Evolutionary conservation across 2,329 filamentous ascomycete species (phyloP), one percentile per base, ranked within the genome.

Genomic region (Teratosphaeriaceae sp.): DNA sequence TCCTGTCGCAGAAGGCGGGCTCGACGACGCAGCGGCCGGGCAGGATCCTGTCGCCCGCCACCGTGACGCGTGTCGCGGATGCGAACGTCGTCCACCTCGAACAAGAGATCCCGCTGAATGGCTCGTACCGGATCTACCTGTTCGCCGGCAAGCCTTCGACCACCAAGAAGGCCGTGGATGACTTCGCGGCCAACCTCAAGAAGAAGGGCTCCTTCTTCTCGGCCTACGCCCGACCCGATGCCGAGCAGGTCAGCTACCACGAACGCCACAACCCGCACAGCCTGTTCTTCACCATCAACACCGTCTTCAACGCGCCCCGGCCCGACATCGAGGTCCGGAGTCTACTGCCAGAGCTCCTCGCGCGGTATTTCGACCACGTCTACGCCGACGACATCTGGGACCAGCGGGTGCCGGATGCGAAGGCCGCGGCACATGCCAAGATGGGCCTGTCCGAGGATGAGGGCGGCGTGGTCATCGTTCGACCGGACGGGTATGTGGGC

Each of bases 41-140:
- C 19, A 79, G 85, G 29, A 78, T 89, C 27, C 77, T 95, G 56
- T 79, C 78, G 37, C 87, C 86, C 43, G 76, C 85, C 16, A 82
- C 87, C 49, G 89, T 95, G 9, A 95, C 88, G 1, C 79, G 89
- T 38, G 85, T 94, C 18, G 81, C 84, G 1, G 89, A 96, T 60
- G 85, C 88, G 60, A 95, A 95, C 64, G 81, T 87, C 4, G 88
- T 94, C 1, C 85, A 94, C 56, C 74, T 95, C 8, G 89, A 95
- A 66, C 88, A 95, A 65, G 85, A 94, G 59, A 76, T 95, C 23
- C 88, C 88, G 0, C 72, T 89, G 46, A 95, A 95, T 64, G 88
- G 88, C 33, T 82, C 88, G 2, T 95, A 89, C 73, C 78, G 88
- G 43, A 74, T 95, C 47, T 94, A 88, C 62, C 65, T 95, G 49